phyloP scores from a whole-genome alignment of 441 rosid species.

The Adansonia rubrostipa region DNA sequence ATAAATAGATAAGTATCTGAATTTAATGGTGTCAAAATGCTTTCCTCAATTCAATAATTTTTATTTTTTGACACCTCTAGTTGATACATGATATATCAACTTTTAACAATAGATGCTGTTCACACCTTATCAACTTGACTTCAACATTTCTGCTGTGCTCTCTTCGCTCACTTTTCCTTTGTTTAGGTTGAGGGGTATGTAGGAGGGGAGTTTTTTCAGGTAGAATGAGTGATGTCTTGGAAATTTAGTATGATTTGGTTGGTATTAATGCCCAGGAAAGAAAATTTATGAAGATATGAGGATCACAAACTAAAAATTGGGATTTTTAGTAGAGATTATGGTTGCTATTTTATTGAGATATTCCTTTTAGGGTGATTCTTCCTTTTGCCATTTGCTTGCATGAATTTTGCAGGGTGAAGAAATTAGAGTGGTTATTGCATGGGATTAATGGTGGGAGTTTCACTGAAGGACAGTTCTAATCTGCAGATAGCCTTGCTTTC shows the following conservation, averaged over 20 bases:
- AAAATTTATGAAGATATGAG: neutral
- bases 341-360: neutral
- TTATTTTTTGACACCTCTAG: neutral
- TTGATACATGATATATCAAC: neutral
- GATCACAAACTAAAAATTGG: neutral
- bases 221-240: neutral
- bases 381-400: constrained; percentile 5
- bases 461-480: constrained; percentile 82
- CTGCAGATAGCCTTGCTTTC: constrained; percentile 96
- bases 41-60: neutral
- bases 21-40: neutral
- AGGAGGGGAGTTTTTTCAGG: neutral
- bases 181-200: neutral
- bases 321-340: neutral
- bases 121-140: neutral
- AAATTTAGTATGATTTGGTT: neutral
- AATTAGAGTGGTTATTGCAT: constrained; percentile 75
- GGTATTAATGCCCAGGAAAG: neutral
- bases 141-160: neutral
- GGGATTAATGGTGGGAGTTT: constrained; percentile 98
- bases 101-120: neutral
- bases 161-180: neutral
- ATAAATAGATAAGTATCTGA: neutral
- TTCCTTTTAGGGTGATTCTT: neutral
- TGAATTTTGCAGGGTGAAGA: constrained; percentile 79